phyloP scores from a whole-genome alignment of 345 rosid species.

The Eucalyptus erythrocorys region DNA sequence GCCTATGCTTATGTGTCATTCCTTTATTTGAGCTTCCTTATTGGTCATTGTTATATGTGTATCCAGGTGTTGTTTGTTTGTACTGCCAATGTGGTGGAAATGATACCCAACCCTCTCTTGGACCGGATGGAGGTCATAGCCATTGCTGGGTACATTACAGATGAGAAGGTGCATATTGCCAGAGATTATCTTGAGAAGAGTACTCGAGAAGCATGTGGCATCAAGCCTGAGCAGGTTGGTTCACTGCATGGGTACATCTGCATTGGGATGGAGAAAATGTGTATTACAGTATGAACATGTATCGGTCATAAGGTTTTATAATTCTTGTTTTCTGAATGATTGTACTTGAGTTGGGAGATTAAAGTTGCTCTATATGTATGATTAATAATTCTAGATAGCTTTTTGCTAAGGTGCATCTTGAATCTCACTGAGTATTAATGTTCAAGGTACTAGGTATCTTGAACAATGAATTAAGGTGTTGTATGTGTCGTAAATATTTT shows the following conservation, averaged over 20 bases:
- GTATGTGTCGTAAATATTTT: not conserved
- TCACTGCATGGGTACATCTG: not conserved
- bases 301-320: not conserved
- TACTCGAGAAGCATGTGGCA: conserved; percentile 86
- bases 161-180: conserved; percentile 97
- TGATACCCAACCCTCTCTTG: conserved; percentile 91
- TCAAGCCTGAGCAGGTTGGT: conserved; percentile 80
- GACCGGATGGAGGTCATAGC: conserved; percentile 99
- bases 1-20: not conserved
- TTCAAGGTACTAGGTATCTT: not conserved
- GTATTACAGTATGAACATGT: not conserved
- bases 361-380: not conserved
- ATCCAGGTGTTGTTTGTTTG: conserved; percentile 94
- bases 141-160: conserved; percentile 97
- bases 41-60: not conserved
- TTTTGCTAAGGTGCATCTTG: not conserved
- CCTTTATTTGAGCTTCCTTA: not conserved
- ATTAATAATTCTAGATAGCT: not conserved
- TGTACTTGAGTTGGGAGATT: not conserved
- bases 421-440: not conserved
- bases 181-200: conserved; percentile 91
- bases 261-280: not conserved
- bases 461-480: not conserved
- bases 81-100: conserved; percentile 97
- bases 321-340: not conserved